These are phyloP conservation scores for Botrytis paeoniae DNA, from an alignment of 2,329 filamentous ascomycete genomes.

Conservation along the genomic window DNA sequence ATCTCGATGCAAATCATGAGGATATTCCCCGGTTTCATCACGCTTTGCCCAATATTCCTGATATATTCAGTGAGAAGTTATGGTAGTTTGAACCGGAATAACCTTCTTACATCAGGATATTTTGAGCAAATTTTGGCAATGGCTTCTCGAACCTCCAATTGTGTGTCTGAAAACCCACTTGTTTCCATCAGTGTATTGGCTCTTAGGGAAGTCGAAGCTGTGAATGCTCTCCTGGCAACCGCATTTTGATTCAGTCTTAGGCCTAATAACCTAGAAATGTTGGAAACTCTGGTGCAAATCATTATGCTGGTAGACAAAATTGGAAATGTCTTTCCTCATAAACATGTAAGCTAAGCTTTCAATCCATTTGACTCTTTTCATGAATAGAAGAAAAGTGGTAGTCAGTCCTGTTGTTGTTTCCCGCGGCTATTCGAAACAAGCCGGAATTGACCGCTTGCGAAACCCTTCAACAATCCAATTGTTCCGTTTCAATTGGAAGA, in stretches of 20 bases:
- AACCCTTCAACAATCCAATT: neutral
- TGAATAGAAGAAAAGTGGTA: neutral
- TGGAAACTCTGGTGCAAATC: constrained; percentile 7
- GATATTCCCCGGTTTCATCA: constrained; percentile 68
- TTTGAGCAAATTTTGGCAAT: constrained; percentile 65
- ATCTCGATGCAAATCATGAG: constrained; percentile 71
- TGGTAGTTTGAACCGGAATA: neutral
- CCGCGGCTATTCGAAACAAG: neutral
- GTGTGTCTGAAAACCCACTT: constrained; percentile 68
- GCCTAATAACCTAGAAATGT: neutral
- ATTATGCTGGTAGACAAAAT: neutral
- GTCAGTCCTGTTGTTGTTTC: neutral
- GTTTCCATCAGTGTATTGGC: constrained; percentile 61
- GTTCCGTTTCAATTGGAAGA: neutral
- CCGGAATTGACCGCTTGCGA: neutral
- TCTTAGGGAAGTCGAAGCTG: constrained; percentile 23
- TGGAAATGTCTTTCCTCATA: neutral
- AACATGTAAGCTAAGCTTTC: too few relatives aligned
- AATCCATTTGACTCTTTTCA: neutral
- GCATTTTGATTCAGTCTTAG: neutral
- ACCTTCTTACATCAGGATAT: constrained; percentile 56
- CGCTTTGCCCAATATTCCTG: constrained; percentile 70
- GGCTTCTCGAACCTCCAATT: constrained; percentile 69
- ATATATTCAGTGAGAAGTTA: neutral
- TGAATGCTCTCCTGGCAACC: constrained; percentile 24